Conservation (phyloP, 2,329 filamentous ascomycete species). For the Berkeleyomyces rouxiae region DNA sequence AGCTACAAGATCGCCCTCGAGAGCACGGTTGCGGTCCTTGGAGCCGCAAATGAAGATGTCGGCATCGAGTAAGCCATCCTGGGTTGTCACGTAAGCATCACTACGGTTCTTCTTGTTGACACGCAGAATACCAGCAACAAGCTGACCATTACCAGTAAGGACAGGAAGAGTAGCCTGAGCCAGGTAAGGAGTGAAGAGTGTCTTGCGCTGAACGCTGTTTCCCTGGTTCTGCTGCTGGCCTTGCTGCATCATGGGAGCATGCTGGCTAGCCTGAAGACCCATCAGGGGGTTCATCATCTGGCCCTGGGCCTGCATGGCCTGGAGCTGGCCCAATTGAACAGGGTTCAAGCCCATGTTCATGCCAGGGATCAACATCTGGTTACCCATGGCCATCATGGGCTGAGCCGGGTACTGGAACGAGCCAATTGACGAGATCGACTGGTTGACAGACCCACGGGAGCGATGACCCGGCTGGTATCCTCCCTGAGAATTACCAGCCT, state of each 20-base stretch:
- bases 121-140: constrained; percentile 88
- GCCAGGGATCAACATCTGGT: constrained; percentile 72
- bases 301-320: constrained; percentile 67
- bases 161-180: constrained; percentile 88
- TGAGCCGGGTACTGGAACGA: constrained; percentile 80
- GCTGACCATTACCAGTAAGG: constrained; percentile 75
- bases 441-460: constrained; percentile 61
- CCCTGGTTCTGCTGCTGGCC: constrained; percentile 43
- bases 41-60: constrained; percentile 99
- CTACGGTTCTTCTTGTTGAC: constrained; percentile 99
- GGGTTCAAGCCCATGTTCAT: constrained; percentile 70
- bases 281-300: constrained; percentile 55
- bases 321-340: constrained; percentile 75
- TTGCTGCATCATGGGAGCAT: constrained; percentile 38
- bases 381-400: constrained; percentile 72
- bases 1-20: constrained; percentile 90
- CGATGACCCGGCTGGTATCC: constrained; percentile 89
- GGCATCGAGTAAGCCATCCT: constrained; percentile 73
- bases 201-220: constrained; percentile 87
- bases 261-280: constrained; percentile 33
- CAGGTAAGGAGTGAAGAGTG: constrained; percentile 92
- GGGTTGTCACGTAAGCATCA: constrained; percentile 90
- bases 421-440: constrained; percentile 64
- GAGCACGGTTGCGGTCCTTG: constrained; percentile 92
- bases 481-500: constrained; percentile 18